A percentile compares a stretch with the other conserved stretches of the same genome.
Conservation (phyloP, 2,329 filamentous ascomycete species). For the Aureobasidium namibiae region DNA sequence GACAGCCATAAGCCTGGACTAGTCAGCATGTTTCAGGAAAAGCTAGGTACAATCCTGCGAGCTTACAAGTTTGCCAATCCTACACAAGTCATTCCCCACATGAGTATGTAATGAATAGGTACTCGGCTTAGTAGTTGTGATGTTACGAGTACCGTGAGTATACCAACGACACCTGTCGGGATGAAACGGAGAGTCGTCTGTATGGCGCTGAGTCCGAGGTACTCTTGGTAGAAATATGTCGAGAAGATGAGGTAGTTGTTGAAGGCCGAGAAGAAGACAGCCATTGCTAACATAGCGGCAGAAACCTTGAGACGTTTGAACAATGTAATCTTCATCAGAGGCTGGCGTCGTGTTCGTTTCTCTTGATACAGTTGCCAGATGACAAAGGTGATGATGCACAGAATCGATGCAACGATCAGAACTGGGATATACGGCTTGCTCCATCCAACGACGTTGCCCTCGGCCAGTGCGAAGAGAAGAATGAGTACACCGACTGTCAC, state of each 20-base stretch:
- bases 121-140: conserved; percentile 51
- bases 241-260: conserved; percentile 60
- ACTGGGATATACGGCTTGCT: conserved; percentile 52
- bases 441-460: conserved; percentile 65
- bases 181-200: conserved; percentile 62
- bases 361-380: conserved; percentile 56
- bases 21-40: background rate
- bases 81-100: conserved; percentile 50
- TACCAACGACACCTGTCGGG: conserved; percentile 54
- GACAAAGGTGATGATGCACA: conserved; percentile 50
- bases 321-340: conserved; percentile 59
- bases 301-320: conserved; percentile 54
- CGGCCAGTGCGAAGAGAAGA: conserved; percentile 58
- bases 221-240: conserved; percentile 63
- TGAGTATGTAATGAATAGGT: conserved; percentile 49
- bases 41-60: background rate
- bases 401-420: conserved; percentile 50
- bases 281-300: conserved; percentile 57
- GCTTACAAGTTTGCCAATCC: conserved; percentile 42
- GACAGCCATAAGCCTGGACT: conserved; percentile 46
- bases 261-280: conserved; percentile 58
- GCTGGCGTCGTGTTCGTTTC: conserved; percentile 39
- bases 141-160: conserved; percentile 49
- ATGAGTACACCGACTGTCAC: conserved; percentile 55
- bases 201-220: conserved; percentile 52